Percentiles rank a stretch among this genome's conserved stretches.
These are phyloP conservation scores for Discostella pseudostelligera DNA, from an alignment of 108 stramenopile genomes.

Conservation along the genomic window DNA sequence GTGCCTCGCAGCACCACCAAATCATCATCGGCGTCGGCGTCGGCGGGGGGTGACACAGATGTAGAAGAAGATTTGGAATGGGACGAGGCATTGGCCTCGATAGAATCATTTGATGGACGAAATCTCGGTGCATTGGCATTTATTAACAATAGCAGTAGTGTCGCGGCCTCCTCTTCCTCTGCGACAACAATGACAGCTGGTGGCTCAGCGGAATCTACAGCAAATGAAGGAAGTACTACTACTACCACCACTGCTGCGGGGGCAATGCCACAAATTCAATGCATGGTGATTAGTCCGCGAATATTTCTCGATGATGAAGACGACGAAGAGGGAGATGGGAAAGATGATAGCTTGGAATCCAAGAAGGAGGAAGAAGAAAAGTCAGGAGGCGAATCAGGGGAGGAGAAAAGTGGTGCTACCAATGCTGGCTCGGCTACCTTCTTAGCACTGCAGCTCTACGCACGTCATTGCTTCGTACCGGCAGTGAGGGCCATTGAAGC, in stretches of 20 bases:
- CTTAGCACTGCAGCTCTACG: constrained; percentile 66
- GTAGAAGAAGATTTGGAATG: constrained; percentile 14
- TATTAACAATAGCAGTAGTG: neutral
- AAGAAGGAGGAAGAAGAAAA: neutral
- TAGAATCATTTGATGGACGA: constrained; percentile 32
- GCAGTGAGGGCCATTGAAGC: constrained; percentile 57
- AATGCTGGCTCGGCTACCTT: constrained; percentile 40
- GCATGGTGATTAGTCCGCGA: constrained; percentile 48
- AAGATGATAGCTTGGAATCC: neutral
- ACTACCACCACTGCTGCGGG: neutral
- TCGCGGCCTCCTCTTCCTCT: neutral
- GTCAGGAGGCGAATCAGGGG: constrained; percentile 8
- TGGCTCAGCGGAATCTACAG: neutral
- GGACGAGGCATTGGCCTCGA: constrained; percentile 42
- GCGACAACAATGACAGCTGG: neutral
- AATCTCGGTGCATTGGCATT: constrained; percentile 41
- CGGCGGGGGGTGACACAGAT: constrained; percentile 10
- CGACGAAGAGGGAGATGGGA: constrained; percentile 14
- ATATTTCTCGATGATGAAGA: constrained; percentile 22
- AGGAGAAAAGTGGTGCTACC: neutral
- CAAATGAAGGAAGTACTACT: neutral
- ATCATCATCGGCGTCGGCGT: neutral
- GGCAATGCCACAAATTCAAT: constrained; percentile 33
- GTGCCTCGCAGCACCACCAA: constrained; percentile 11
- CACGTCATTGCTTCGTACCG: constrained; percentile 77